Evolutionary conservation across 495 filamentous ascomycete species (phyloP), one percentile per base, ranked within the genome.

Genomic region (Mycothermus thermophilus): DNA sequence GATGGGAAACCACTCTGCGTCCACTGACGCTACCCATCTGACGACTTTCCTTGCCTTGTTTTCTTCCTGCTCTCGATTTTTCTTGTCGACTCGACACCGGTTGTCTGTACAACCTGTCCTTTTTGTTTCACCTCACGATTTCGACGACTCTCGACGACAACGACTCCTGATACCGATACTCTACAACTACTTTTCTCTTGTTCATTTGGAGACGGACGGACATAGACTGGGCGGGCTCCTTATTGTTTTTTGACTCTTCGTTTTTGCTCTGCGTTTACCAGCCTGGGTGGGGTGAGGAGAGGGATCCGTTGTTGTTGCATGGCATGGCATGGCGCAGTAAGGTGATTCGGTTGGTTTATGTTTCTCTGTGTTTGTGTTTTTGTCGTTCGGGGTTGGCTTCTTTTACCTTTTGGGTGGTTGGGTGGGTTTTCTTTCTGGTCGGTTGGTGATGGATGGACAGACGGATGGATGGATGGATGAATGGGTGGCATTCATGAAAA

Each of bases 1-100:
- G n/a, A n/a, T n/a, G n/a, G n/a, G n/a, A n/a, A n/a, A n/a, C n/a
- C n/a, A n/a, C 29, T 28, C 24, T 28, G 30, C 24, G 37, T 39
- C 37, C 35, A 38, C 28, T 25, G 28, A 31, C 21, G 35, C 36
- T 14, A 4, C 16, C 8, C 10, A 31, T 27, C 30, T 20, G 18
- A 11, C n/a, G 30, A 33, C 19, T 28, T 12, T 34, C 21, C 18
- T 13, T 20, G 26, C 35, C 10, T 41, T 29, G 23, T 35, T 30
- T 30, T 14, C 10, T 41, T 35, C 27, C 14, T 13, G 32, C 17
- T 27, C 7, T 35, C 30, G 13, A 18, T 13, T 29, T 30, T 15
- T 9, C 28, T 39, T 14, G 27, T 28, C 14, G 12, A 9, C 13
- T n/a, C 23, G n/a, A n/a, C n/a, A n/a, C n/a, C n/a, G n/a, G n/a